Conservation (phyloP, 2,329 filamentous ascomycete genomes). For the Lojkania enalia region DNA sequence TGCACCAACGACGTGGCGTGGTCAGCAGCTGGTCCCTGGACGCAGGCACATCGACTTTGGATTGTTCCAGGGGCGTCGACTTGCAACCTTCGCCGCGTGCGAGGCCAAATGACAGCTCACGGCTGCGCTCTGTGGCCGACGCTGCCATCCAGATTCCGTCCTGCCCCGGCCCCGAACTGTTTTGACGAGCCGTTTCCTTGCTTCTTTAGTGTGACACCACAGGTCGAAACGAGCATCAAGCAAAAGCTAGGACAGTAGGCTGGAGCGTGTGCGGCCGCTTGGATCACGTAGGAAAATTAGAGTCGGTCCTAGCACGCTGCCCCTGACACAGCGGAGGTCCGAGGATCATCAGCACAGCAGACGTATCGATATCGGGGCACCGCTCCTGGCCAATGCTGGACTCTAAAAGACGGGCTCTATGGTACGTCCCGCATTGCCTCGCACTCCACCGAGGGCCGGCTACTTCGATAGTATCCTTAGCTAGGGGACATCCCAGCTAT, state of each 20-base stretch:
- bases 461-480: conserved; percentile 1
- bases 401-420: conserved; percentile 29
- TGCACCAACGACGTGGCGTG: background rate
- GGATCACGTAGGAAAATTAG: conserved; percentile 16
- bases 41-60: background rate
- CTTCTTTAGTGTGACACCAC: conserved; percentile 4
- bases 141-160: too few species aligned
- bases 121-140: background rate
- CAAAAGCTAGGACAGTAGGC: conserved; percentile 21
- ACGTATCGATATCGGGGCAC: conserved; percentile 23
- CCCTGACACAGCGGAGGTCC: conserved; percentile 32
- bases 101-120: conserved; percentile 11
- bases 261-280: conserved; percentile 25
- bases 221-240: conserved; percentile 24
- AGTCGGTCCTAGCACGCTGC: conserved; percentile 12
- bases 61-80: background rate
- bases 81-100: conserved; percentile 1
- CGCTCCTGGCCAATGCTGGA: conserved; percentile 30
- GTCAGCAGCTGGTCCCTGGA: background rate
- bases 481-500: too few species aligned
- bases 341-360: conserved; percentile 10
- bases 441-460: conserved; percentile 4
- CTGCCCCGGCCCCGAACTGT: background rate
- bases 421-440: conserved; percentile 14
- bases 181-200: conserved; percentile 13